A percentile compares a stretch with the other conserved stretches of the same genome.
Evolutionary conservation across 139 green algal species (phyloP).

Genomic region (Chlamydomonas sp.): DNA sequence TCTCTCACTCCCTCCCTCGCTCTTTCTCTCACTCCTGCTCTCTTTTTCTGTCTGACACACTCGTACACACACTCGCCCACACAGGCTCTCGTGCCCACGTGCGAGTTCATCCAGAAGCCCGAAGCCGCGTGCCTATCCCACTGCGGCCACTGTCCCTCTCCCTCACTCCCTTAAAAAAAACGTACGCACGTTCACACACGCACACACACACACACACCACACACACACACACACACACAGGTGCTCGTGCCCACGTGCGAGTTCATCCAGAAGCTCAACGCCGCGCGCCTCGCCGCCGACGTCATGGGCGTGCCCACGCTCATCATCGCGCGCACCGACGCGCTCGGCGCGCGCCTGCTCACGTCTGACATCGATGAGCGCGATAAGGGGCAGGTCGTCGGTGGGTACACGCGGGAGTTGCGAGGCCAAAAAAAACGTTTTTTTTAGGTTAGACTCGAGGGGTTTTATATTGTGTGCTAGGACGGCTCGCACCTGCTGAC

Average conservation of each 20-base stretch:
- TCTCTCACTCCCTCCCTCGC: too few relatives aligned
- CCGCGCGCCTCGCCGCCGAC: slow-evolving; percentile 70
- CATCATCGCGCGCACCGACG: slow-evolving; percentile 69
- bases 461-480: too few relatives aligned
- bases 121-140: slow-evolving; percentile 61
- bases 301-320: slow-evolving; percentile 62
- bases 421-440: background rate
- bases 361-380: slow-evolving; percentile 73
- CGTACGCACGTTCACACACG: too few relatives aligned
- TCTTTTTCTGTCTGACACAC: too few relatives aligned
- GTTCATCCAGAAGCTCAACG: slow-evolving; percentile 68
- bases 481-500: too few relatives aligned
- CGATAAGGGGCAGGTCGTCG: slow-evolving; percentile 67
- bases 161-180: too few relatives aligned
- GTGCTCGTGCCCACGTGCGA: slow-evolving; percentile 64
- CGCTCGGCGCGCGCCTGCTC: slow-evolving; percentile 66
- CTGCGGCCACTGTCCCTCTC: background rate
- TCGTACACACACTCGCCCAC: too few relatives aligned
- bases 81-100: slow-evolving; percentile 68
- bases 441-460: background rate
- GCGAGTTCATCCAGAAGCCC: slow-evolving; percentile 65
- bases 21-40: too few relatives aligned
- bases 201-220: too few relatives aligned
- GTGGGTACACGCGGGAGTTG: background rate
- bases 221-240: too few relatives aligned